phyloP scores from a whole-genome alignment of 2,329 filamentous ascomycete genomes.

The Hypomyces perniciosus region DNA sequence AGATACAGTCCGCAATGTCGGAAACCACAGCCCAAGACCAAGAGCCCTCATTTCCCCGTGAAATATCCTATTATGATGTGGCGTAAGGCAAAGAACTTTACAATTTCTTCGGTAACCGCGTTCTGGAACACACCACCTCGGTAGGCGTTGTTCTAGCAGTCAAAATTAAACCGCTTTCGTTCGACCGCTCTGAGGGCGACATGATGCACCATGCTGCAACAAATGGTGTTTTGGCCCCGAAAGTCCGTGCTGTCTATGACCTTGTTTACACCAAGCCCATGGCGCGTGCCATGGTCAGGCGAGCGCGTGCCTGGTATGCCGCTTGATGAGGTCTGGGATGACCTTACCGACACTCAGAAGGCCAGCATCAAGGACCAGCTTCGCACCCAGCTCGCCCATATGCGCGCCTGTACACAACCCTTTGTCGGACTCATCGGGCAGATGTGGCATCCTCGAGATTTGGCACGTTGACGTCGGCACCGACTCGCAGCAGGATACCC shows the following conservation, averaged over 20 bases:
- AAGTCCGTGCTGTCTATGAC: slow-evolving; percentile 2
- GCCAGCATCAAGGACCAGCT: slow-evolving; percentile 10
- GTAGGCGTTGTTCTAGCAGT: not conserved
- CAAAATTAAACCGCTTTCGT: not conserved
- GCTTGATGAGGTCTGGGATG: slow-evolving; percentile 3
- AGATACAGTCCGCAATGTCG: no score
- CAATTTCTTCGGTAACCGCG: slow-evolving; percentile 1
- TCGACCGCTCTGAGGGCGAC: slow-evolving; percentile 1
- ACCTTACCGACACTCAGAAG: not conserved
- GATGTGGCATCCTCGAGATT: not conserved
- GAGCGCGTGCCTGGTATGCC: slow-evolving; percentile 2
- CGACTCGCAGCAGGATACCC: no score
- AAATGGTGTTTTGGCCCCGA: slow-evolving; percentile 2
- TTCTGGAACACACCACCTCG: slow-evolving; percentile 8
- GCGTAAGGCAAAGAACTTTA: slow-evolving; percentile 1
- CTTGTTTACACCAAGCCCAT: slow-evolving; percentile 2
- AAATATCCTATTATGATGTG: not conserved
- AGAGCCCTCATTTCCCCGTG: not conserved
- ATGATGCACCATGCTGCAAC: slow-evolving; percentile 10
- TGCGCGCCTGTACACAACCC: slow-evolving; percentile 5
- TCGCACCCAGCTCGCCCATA: slow-evolving; percentile 1
- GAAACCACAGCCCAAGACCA: no score
- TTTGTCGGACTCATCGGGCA: slow-evolving; percentile 4
- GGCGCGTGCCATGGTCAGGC: slow-evolving; percentile 8
- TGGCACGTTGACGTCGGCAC: no score